Conservation (phyloP, 805 yeast species). For the Babjeviella inositovora region DNA sequence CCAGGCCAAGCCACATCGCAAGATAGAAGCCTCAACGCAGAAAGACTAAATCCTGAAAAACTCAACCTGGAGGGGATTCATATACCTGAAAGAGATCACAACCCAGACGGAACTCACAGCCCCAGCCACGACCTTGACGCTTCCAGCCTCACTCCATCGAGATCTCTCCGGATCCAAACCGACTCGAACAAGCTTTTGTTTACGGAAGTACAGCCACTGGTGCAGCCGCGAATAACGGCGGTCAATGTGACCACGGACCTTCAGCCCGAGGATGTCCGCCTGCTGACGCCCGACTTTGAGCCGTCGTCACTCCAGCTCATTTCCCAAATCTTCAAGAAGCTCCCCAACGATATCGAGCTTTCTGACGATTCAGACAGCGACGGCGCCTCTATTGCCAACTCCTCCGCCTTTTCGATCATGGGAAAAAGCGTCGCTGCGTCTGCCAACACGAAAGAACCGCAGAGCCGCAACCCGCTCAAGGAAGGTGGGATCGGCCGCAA, state of each 20-base stretch:
- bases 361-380: constrained; percentile 26
- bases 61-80: too few species aligned
- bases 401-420: background rate
- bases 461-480: constrained; percentile 20
- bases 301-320: constrained; percentile 5
- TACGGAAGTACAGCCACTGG: background rate
- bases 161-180: background rate
- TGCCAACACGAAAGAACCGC: too few species aligned
- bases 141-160: constrained; percentile 1
- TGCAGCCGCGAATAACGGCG: background rate
- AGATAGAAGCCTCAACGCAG: too few species aligned
- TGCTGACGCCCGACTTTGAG: too few species aligned
- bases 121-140: background rate
- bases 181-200: background rate
- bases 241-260: background rate
- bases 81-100: too few species aligned
- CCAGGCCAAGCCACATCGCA: constrained; percentile 1
- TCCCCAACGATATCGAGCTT: constrained; percentile 28
- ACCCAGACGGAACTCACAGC: too few species aligned
- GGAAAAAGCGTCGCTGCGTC: too few species aligned
- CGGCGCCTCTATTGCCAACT: background rate
- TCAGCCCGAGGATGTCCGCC: too few species aligned
- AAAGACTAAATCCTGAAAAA: too few species aligned
- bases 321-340: constrained; percentile 20
- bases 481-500: constrained; percentile 48